Evolutionary conservation across 2,329 filamentous ascomycete genomes (phyloP), one percentile per base, ranked within the genome.

Genomic region (Pyrenochaeta sp.): DNA sequence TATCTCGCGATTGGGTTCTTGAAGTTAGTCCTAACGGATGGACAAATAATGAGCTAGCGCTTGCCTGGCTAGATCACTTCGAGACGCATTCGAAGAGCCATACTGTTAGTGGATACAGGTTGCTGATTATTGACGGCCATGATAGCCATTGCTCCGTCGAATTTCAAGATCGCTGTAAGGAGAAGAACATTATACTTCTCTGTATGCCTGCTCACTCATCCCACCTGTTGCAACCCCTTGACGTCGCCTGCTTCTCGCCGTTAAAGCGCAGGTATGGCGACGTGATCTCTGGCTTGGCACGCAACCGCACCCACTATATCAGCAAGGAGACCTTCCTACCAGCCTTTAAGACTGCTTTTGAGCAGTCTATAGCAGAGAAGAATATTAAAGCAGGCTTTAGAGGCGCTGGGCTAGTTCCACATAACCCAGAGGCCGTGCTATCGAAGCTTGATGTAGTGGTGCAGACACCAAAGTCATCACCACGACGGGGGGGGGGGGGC

Each of bases 21-120:
- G 48, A 56, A 49, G 51, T 69, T 14, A 72, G 58, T 47, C 54
- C 54, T 29, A 78, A 76, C 37, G 59, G 73, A 46, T 78, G 48
- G 69, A 77, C 67, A 7, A 72, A 56, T 43, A 71, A 77, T 62
- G 50, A 74, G 49, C 67, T 72, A 40, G 66, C 68, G 27, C 52
- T 78, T 40, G 43, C 57, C 18, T 79, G 57, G 75, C 57, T 77
- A 30, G 30, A 74, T 63, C 58, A 77, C 63, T 77, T 78, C 61
- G 60, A 75, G 51, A 55, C 61, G 47, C 58, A 73, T 58, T 73
- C 61, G 54, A 66, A 56, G 45, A n/a, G n/a, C n/a, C n/a, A n/a
- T n/a, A 4, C 23, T 27, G 23, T 27, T 27, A 9, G 23, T 5
- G 9, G 4, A 9, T 9, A 27, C 9, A 27, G 23, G 23, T 9